Evolutionary conservation across 306 rosid species (phyloP), one percentile per base, ranked within the genome.

Genomic region (Cucumis melo): DNA sequence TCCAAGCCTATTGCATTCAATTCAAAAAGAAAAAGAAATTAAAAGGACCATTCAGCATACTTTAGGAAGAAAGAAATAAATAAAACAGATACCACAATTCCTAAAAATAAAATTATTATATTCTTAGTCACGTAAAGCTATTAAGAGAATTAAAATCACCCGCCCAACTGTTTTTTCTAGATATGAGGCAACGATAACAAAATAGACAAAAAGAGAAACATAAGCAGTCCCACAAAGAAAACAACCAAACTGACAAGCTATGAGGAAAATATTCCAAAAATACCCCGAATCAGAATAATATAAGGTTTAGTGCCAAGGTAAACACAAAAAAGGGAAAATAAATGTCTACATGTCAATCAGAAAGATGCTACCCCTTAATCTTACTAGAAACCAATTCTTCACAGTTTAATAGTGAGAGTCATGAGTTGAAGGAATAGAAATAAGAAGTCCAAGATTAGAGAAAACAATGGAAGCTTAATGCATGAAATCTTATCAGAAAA

Each of bases 1-100:
- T 91, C 97, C 85, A 88, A 65, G 61, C 96, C 99, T 95, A 65
- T 50, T 10, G 44, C 27, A 57, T 59, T 14, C 15, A 57, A n/a
- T 21, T 44, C 39, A 57, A 3, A 73, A 36, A 39, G 36, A 6
- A 14, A 41, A 32, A 48, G 41, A 32, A 34, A 63, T 32, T 21
- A 10, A 55, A n/a, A 32, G 0, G 15, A 29, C 11, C 13, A 56
- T 55, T n/a, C n/a, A n/a, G n/a, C n/a, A n/a, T n/a, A n/a, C n/a
- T 21, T 54, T 7, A 24, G 13, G 23, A 42, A 74, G 54, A 14
- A 75, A 74, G 16, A 54, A 27, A 32, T 2, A 55, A 34, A 21
- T 4, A 6, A 44, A 48, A 23, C 9, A 16, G 39, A 24, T 71
- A 15, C 39, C 5, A 67, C 0, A 20, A 15, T 21, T 44, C 36